Percentiles rank a stretch among this genome's conserved stretches.
phyloP scores from a whole-genome alignment of 169 alveolate species.

The Plasmodium ovale region DNA sequence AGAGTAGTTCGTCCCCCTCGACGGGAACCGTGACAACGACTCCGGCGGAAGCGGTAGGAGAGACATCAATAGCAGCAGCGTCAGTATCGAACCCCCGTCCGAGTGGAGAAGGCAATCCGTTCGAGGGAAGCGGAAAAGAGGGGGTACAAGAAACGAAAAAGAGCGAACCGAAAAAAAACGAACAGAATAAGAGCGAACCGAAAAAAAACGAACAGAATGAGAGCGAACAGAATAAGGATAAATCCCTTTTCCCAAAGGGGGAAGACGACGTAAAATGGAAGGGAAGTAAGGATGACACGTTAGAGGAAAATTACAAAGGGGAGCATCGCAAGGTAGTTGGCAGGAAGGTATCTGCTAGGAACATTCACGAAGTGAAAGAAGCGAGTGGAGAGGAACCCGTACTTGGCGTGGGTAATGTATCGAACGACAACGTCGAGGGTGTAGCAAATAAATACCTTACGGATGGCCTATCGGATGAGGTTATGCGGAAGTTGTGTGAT shows the following conservation, averaged over 20 bases:
- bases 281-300: not conserved
- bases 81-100: no score
- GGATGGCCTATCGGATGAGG: no score
- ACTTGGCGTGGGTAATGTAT: no score
- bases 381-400: no score
- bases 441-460: no score
- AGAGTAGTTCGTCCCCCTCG: not conserved
- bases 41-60: not conserved
- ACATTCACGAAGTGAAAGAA: no score
- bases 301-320: not conserved
- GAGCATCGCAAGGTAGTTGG: no score
- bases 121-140: not conserved
- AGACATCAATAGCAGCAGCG: not conserved
- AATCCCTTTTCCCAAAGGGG: not conserved
- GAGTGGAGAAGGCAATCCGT: not conserved
- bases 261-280: no score
- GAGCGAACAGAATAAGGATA: no score
- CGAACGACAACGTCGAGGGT: no score
- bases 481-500: conserved; percentile 9
- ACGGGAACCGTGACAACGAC: not conserved
- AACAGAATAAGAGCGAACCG: not conserved
- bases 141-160: not conserved
- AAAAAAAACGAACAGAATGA: not conserved
- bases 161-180: not conserved
- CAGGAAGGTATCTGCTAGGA: no score